phyloP scores from a whole-genome alignment of 257 asterid species.

The Echium plantagineum region DNA sequence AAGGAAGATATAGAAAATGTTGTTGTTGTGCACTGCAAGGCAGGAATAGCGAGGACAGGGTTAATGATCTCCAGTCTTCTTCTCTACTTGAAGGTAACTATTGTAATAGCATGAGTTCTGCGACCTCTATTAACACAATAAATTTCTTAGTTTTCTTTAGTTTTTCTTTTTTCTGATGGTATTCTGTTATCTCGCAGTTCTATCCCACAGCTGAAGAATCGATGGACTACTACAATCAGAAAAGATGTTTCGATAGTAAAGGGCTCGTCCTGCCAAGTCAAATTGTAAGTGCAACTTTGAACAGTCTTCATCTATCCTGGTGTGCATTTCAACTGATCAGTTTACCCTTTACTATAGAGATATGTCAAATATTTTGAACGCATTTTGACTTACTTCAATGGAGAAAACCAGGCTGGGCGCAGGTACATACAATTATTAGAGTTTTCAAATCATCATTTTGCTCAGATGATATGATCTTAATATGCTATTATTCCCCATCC shows the following conservation, averaged over 20 bases:
- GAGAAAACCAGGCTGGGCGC: constrained; percentile 95
- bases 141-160: too few species aligned
- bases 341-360: constrained; percentile 35
- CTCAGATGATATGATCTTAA: too few species aligned
- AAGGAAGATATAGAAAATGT: constrained; percentile 98
- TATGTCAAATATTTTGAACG: constrained; percentile 98
- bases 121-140: too few species aligned
- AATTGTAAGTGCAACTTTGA: constrained; percentile 48
- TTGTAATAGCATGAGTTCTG: too few species aligned
- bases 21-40: constrained; percentile 69
- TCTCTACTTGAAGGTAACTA: too few species aligned
- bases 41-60: constrained; percentile 99
- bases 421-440: constrained; percentile 30
- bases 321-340: constrained; percentile 6
- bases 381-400: constrained; percentile 68
- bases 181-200: constrained; percentile 43
- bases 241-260: constrained; percentile 86
- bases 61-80: constrained; percentile 38
- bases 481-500: not conserved
- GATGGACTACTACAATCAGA: constrained; percentile 90
- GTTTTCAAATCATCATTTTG: not conserved
- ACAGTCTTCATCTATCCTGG: not conserved
- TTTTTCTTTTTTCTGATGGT: not conserved
- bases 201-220: constrained; percentile 97
- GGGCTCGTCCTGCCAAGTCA: constrained; percentile 98